Evolutionary conservation across 495 filamentous ascomycete species (phyloP), one percentile per base, ranked within the genome.

Genomic region (Apiosordaria backusii): DNA sequence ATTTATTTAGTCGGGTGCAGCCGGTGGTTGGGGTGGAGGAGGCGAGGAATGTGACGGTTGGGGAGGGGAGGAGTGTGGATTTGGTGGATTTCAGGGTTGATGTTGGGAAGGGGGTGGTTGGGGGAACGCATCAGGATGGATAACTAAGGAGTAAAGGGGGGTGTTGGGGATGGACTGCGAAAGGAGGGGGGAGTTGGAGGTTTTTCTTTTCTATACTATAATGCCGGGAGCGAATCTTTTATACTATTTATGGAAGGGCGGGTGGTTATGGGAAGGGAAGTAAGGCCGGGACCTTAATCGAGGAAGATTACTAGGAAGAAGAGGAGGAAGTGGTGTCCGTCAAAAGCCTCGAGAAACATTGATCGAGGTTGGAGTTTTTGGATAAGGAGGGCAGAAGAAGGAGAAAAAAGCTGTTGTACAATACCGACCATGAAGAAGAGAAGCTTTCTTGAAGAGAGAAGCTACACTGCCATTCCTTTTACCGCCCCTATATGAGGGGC

Each of bases 21-120:
- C 35, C 35, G 35, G 35, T 45, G 0, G 66, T 75, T 1, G 73
- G 66, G 19, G 64, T 68, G 7, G 71, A 76, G 1, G 59, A 74
- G 57, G 78, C 82, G 23, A 65, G 68, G 21, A 82, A 82, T 50
- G 72, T 83, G 7, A 80, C 78, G 22, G 65, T 83, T 26, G 79
- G 79, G 16, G 74, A 74, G 58, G 76, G 73, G 24, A 80, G 77
- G 64, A 75, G 76, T 19, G 75, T 85, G 25, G 74, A 86, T 70
- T 66, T 87, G 50, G 75, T 85, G 13, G 70, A 73, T 25, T 76
- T 81, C n/a, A 26, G 22, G 24, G 60, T 76, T 7, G 60, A 68
- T 60, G 57, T 68, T 1, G 66, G 63, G 2, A 61, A 62, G 1
- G 62, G 29, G 61, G 65, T 74, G 23, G 52, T 55, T 4, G 52